These are phyloP conservation scores for Mortierella sp. DNA, from an alignment of 371 early-diverging fungal genomes.

Conservation along the genomic window DNA sequence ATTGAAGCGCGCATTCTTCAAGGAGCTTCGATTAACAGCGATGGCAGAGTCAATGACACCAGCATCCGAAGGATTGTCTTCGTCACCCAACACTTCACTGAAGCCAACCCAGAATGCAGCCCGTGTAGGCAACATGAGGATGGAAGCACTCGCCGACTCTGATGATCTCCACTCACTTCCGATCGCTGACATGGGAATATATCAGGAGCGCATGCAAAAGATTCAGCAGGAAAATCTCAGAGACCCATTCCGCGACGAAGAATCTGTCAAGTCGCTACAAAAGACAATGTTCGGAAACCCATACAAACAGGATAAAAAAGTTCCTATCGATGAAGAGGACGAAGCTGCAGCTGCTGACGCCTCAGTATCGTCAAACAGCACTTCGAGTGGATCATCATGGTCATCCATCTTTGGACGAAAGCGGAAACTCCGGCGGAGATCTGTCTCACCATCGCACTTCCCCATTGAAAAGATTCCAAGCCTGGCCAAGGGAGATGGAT, in stretches of 20 bases:
- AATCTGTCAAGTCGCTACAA: slow-evolving; percentile 57
- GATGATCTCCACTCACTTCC: slow-evolving; percentile 70
- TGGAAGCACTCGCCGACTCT: slow-evolving; percentile 52
- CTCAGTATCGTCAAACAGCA: slow-evolving; percentile 32
- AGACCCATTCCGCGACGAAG: slow-evolving; percentile 74
- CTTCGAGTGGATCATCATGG: slow-evolving; percentile 32
- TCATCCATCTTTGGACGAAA: slow-evolving; percentile 48
- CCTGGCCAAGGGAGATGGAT: slow-evolving; percentile 23
- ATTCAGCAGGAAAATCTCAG: slow-evolving; percentile 60
- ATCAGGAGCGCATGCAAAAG: slow-evolving; percentile 62
- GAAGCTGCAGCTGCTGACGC: slow-evolving; percentile 35
- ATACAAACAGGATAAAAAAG: slow-evolving; percentile 58
- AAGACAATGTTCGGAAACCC: slow-evolving; percentile 80
- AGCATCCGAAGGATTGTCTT: slow-evolving; percentile 1
- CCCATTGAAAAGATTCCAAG: slow-evolving; percentile 45
- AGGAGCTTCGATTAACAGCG: slow-evolving; percentile 27
- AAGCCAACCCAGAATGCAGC: slow-evolving; percentile 8
- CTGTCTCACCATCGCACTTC: slow-evolving; percentile 44
- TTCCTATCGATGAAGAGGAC: slow-evolving; percentile 45
- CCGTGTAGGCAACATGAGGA: slow-evolving; percentile 18
- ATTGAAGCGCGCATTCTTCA: slow-evolving; percentile 38
- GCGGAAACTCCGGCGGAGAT: slow-evolving; percentile 45
- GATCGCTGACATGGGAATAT: slow-evolving; percentile 75
- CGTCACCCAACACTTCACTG: slow-evolving; percentile 18
- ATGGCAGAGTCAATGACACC: not conserved